Conservation (phyloP, 176 grass and related monocot genomes). For the Musa acuminata region DNA sequence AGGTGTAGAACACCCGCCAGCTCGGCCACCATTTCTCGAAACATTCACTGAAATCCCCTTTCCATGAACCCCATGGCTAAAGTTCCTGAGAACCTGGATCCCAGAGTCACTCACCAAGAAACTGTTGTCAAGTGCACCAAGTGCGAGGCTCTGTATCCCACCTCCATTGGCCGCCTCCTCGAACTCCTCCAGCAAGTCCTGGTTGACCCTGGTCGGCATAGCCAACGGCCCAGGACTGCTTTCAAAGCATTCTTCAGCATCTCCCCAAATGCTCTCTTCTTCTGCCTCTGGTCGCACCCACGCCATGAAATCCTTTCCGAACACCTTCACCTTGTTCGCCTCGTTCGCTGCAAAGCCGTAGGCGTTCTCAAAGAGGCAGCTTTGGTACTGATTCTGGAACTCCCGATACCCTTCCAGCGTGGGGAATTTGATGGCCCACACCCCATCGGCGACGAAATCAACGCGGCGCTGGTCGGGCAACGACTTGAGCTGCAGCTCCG, state of each 20-base stretch:
- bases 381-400: constrained; percentile 66
- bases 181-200: constrained; percentile 57
- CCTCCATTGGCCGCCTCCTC: constrained; percentile 60
- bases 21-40: constrained; percentile 23
- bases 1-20: constrained; percentile 34
- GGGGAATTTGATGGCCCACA: constrained; percentile 86
- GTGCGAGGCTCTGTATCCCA: constrained; percentile 61
- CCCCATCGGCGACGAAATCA: constrained; percentile 80
- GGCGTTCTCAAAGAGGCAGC: constrained; percentile 82
- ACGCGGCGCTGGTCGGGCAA: constrained; percentile 60
- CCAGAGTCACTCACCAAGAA: constrained; percentile 61
- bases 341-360: constrained; percentile 58
- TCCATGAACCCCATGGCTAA: constrained; percentile 73
- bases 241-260: constrained; percentile 35
- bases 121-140: constrained; percentile 68
- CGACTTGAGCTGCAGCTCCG: constrained; percentile 81
- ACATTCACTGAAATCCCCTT: constrained; percentile 71
- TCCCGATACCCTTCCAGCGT: constrained; percentile 37
- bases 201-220: constrained; percentile 25
- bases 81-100: constrained; percentile 67
- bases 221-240: constrained; percentile 29
- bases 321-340: constrained; percentile 72
- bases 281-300: constrained; percentile 72
- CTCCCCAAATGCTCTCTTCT: constrained; percentile 84
- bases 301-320: constrained; percentile 80